Conservation (phyloP, 495 filamentous ascomycete genomes). For the Penicillium steckii region DNA sequence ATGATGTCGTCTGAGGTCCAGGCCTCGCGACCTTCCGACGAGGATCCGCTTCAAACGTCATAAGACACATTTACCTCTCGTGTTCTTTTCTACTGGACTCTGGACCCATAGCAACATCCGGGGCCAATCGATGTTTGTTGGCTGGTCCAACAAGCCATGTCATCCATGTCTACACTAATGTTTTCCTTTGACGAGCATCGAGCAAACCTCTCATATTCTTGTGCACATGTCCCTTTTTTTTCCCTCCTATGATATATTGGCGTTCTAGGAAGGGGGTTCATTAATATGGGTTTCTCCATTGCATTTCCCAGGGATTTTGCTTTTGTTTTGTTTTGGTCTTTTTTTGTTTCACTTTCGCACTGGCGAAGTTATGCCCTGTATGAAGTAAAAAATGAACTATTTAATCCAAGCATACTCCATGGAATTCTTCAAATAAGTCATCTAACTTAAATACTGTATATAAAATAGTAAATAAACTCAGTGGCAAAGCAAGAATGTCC, state of each 20-base stretch:
- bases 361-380: conserved; percentile 9
- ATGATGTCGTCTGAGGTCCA: conserved; percentile 5
- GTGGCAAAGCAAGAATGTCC: not conserved
- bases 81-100: not conserved
- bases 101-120: not conserved
- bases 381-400: conserved; percentile 1
- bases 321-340: not conserved
- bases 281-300: not conserved
- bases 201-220: not conserved
- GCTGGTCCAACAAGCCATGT: not conserved
- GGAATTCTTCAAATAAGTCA: conserved; percentile 1
- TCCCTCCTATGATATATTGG: not conserved
- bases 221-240: not conserved
- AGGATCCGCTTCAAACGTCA: conserved; percentile 2
- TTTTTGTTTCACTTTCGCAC: too few species aligned
- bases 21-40: conserved; percentile 6
- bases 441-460: not conserved
- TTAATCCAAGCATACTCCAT: conserved; percentile 5
- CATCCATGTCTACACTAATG: too few species aligned
- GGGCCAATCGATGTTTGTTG: not conserved
- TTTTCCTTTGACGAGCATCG: not conserved
- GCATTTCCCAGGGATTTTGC: not conserved
- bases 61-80: not conserved
- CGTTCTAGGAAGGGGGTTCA: not conserved
- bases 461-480: not conserved